Evolutionary conservation across 495 filamentous ascomycete genomes (phyloP).

Genomic region (Apiosordaria backusii): DNA sequence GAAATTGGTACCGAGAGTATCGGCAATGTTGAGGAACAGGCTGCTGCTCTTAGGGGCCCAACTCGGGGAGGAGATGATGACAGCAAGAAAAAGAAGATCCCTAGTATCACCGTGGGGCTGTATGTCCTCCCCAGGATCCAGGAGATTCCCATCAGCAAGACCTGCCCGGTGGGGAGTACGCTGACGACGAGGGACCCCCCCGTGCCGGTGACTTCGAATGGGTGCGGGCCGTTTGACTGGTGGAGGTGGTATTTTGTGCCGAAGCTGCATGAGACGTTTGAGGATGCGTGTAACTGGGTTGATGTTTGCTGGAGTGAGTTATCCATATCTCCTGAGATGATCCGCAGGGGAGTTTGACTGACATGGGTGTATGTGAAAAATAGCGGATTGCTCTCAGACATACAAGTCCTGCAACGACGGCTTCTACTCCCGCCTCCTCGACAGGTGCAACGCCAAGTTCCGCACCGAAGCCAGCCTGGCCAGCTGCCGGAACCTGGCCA

Average conservation of each 20-base stretch:
- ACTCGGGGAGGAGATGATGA: too few species aligned
- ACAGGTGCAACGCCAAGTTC: background rate
- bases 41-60: too few species aligned
- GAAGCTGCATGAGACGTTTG: background rate
- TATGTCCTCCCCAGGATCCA: background rate
- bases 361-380: background rate
- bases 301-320: background rate
- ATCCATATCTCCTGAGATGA: too few species aligned
- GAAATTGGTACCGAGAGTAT: background rate
- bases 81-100: too few species aligned
- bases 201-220: background rate
- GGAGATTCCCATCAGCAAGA: background rate
- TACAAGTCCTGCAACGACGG: background rate
- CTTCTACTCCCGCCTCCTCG: background rate
- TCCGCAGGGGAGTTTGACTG: too few species aligned
- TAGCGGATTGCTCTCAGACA: background rate
- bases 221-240: background rate
- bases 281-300: background rate
- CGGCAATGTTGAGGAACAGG: too few species aligned
- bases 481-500: background rate
- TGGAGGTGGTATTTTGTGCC: background rate
- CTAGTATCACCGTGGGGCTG: background rate
- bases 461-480: background rate
- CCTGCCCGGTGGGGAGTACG: background rate
- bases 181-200: background rate